These are phyloP conservation scores for Sungouiella thailandica DNA, from an alignment of 805 yeast species.

Conservation along the genomic window DNA sequence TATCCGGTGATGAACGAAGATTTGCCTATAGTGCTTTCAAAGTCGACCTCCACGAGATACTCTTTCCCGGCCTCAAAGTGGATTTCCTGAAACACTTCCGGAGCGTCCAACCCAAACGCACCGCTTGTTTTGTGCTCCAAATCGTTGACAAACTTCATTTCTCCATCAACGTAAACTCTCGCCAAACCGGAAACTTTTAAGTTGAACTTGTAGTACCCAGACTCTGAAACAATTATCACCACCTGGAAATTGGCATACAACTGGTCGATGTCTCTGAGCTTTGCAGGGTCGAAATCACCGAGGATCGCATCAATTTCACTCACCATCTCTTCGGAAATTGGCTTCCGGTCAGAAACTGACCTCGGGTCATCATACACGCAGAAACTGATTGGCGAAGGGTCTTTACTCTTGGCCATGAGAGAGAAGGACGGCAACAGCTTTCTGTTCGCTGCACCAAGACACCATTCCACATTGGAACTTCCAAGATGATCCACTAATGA, in stretches of 20 bases:
- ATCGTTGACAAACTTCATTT: neutral
- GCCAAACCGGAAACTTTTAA: neutral
- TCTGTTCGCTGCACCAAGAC: neutral
- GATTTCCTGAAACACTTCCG: neutral
- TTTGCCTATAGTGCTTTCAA: neutral
- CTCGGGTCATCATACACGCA: neutral
- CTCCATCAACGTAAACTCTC: neutral
- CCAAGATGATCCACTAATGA: neutral
- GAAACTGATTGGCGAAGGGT: neutral
- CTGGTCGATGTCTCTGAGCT: neutral
- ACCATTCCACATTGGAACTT: neutral
- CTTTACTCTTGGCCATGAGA: neutral
- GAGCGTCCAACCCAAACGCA: neutral
- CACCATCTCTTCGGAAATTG: neutral
- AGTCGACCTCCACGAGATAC: neutral
- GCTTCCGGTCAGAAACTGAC: neutral
- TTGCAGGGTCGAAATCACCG: neutral
- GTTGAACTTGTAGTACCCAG: neutral
- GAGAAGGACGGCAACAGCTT: neutral
- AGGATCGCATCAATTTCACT: neutral
- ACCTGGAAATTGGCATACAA: neutral
- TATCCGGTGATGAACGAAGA: neutral
- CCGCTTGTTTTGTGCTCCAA: neutral
- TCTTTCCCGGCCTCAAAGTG: neutral
- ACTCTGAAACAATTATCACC: neutral